Evolutionary conservation across 192 early-diverging fungal species (phyloP), one percentile per base, ranked within the genome.

Genomic region (Umbelopsis vinacea): DNA sequence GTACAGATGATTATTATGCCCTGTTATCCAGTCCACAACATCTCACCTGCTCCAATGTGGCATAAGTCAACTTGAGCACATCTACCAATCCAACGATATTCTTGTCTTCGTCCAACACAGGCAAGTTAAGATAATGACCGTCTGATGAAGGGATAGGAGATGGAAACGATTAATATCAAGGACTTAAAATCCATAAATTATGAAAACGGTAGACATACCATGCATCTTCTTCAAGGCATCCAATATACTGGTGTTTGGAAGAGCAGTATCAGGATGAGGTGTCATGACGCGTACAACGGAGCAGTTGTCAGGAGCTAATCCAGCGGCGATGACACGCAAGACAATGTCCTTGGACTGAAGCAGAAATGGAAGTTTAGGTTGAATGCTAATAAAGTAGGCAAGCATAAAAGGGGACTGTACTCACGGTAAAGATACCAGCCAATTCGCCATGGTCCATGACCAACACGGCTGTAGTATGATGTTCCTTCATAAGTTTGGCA

Each of bases 231-330:
- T 90, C 55, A 94, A 79, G 2, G 92, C 93, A 55, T 93, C 92
- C 67, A 93, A 78, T 63, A 94, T 86, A 37, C 89, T 89, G 66
- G 87, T 91, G 71, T 75, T 74, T 24, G 89, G 86, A 45, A 75
- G 68, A 2, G 89, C 90, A 6, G 91, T 91, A 75, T 94, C 93
- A 1, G 93, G 93, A 66, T 92, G 87, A 63, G 92, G 93, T 1
- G 93, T 94, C 97, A 98, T 98, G 29, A 98, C 97, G 52, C 97
- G 92, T 21, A 97, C 93, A 19, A 97, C 95, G 19, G 94, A 92
- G 67, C 94, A 96, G 15, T 87, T 92, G 57, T 84, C 85, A 19
- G 97, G 94, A 52, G 96, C 91, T 69, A 97, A 79, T 17, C 91
- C 88, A 38, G 90, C 91, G 12, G 93, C 93, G 70, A 94, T 89